Base-by-base conservation (phyloP, 257 asterid genomes). In the Scutellaria galericulata region DNA sequence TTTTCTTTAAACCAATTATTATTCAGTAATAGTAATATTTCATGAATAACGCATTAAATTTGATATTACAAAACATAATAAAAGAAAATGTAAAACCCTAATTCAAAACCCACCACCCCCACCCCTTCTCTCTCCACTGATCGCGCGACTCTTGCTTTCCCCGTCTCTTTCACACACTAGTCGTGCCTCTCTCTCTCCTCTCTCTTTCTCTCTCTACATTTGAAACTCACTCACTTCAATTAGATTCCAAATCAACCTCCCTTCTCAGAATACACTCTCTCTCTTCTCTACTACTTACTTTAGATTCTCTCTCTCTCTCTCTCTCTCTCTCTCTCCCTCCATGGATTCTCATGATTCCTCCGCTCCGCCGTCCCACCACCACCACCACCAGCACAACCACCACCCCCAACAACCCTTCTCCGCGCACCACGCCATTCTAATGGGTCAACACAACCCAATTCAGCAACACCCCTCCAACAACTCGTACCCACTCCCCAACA, bases 321-420 rank as follows among this genome's bases (percentile, higher is more conserved):
- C 64, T 53, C 7, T 53, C 18, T 72, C 53, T 66, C 70, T 57
- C 20, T 59, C 64, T 53, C 7, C 46, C 55, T 50, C 62, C 53
- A 86, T 86, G 91, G 88, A 86, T 83, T 79, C 90, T 10, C 88
- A 81, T 67, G 87, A 79, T 71, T 68, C 84, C 67, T 77, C 82
- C 51, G 75, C 85, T 37, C 76, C 80, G 42, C 77, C 79, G 31
- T 64, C 81, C n/a, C 72, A 54, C 41, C 67, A 7, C 53, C 79
- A 47, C 72, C 78, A 42, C 42, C 74, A 67, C 71, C 77, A 40
- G 44, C 82, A 46, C 41, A 68, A 74, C 62, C 83, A 57, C 68
- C 84, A 18, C 18, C 74, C 54, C 0, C 89, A 65, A 3, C 79
- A 66, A 39, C 84, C 62, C 9, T 77, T 47, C 53, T 74, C 86